Evolutionary conservation across 1,139 yeast genomes (phyloP).

Genomic region (Yamadazyma triangularis): DNA sequence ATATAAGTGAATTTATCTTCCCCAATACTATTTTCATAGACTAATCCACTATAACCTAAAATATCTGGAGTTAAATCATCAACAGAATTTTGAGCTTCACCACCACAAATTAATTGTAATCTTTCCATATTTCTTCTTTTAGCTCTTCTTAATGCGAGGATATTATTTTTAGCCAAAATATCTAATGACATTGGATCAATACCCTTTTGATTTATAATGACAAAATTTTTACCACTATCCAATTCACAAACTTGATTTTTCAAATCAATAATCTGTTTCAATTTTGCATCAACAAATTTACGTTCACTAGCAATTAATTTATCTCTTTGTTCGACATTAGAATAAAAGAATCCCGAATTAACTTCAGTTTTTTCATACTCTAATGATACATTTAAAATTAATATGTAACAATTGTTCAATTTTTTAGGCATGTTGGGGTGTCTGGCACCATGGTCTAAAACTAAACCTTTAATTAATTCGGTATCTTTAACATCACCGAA

Average conservation of each 20-base stretch:
- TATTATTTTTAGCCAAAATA: slow-evolving; percentile 87
- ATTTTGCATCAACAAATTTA: slow-evolving; percentile 89
- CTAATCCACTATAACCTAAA: slow-evolving; percentile 89
- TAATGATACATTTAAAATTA: slow-evolving; percentile 87
- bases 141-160: slow-evolving; percentile 93
- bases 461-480: slow-evolving; percentile 79
- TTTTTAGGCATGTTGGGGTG: slow-evolving; percentile 98
- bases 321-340: slow-evolving; percentile 94
- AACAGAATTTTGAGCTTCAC: slow-evolving; percentile 96
- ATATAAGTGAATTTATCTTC: slow-evolving; percentile 97
- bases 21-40: slow-evolving; percentile 89
- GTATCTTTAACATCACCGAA: slow-evolving; percentile 85
- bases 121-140: slow-evolving; percentile 99
- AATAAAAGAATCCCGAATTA: slow-evolving; percentile 92
- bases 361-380: slow-evolving; percentile 99
- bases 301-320: slow-evolving; percentile 92
- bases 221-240: slow-evolving; percentile 75
- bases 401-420: slow-evolving; percentile 75
- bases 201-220: slow-evolving; percentile 96
- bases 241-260: slow-evolving; percentile 87
- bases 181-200: slow-evolving; percentile 98
- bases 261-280: slow-evolving; percentile 85
- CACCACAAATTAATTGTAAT: slow-evolving; percentile 92
- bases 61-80: slow-evolving; percentile 84
- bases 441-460: slow-evolving; percentile 96